phyloP scores from a whole-genome alignment of 495 filamentous ascomycete species.

The Filosporella fistucella region DNA sequence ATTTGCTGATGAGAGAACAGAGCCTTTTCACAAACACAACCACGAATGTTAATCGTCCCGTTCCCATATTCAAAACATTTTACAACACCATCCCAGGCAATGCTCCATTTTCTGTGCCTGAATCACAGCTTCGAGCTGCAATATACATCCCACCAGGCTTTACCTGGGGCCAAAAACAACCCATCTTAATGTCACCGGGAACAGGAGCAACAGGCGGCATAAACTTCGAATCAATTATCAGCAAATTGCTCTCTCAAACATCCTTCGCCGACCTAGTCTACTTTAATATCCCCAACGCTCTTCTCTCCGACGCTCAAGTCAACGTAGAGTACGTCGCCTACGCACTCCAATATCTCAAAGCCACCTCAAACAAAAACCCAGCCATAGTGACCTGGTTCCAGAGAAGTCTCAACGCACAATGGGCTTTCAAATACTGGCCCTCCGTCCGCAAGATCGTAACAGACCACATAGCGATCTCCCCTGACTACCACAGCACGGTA shows the following conservation, averaged over 20 bases:
- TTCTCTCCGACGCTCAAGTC: slow-evolving; percentile 35
- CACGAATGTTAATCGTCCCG: slow-evolving; percentile 19
- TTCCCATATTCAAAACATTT: slow-evolving; percentile 27
- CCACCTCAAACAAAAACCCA: slow-evolving; percentile 29
- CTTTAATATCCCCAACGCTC: slow-evolving; percentile 41
- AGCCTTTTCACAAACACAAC: slow-evolving; percentile 9
- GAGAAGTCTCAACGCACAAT: slow-evolving; percentile 41
- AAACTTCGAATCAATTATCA: slow-evolving; percentile 38
- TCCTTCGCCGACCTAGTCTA: slow-evolving; percentile 39
- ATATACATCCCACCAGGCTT: slow-evolving; percentile 41
- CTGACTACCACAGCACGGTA: slow-evolving; percentile 42
- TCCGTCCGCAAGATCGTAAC: slow-evolving; percentile 29
- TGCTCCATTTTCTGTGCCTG: slow-evolving; percentile 37
- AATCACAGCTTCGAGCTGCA: slow-evolving; percentile 30
- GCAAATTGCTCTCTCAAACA: slow-evolving; percentile 30
- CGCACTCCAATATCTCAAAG: slow-evolving; percentile 40
- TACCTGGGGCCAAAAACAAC: slow-evolving; percentile 33
- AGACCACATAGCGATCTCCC: slow-evolving; percentile 39
- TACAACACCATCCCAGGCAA: slow-evolving; percentile 24
- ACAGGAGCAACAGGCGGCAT: slow-evolving; percentile 36
- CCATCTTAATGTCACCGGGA: slow-evolving; percentile 40
- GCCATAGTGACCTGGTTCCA: slow-evolving; percentile 45
- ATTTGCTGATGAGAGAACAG: slow-evolving; percentile 1
- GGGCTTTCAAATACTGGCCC: slow-evolving; percentile 51
- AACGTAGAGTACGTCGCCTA: slow-evolving; percentile 41